Evolutionary conservation across 1,284 basidiomycete genomes (phyloP), one percentile per base, ranked within the genome.

Genomic region (Trichosporon inkin): DNA sequence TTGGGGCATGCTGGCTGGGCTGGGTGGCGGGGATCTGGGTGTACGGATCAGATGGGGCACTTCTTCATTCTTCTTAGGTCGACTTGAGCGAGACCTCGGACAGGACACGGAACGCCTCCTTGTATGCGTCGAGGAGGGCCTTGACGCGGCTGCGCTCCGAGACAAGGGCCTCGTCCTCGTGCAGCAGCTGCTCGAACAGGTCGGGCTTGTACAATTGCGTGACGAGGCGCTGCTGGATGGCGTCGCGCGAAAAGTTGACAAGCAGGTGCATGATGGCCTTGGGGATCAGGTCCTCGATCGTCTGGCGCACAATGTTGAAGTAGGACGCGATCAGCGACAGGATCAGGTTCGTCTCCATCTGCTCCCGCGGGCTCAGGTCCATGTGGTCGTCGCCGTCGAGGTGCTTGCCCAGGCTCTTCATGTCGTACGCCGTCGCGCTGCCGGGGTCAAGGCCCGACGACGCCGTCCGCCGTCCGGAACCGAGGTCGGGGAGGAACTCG

Each of bases 321-420:
- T 99, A 99, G 14, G 90, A 92, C 28, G 87, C 85, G 74, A 99
- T 99, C 67, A 99, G 84, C 2, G 89, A 90, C 56, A 94, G 87
- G 73, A 99, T 99, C 64, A 99, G 84, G 41, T 85, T 87, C 38
- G 92, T 96, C 80, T 99, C 95, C 88, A 97, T 90, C 75, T 97
- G 92, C 77, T 99, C 95, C 34, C 90, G 85, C 62, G 85, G 82
- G 2, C 87, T 87, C 60, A 91, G 78, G 58, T 71, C 84, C 81
- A 60, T 71, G 67, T 68, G 79, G 76, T 65, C 73, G 51, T 89
- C 88, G 6, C 83, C 80, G 78, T 94, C 92, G 63, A 95, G 89
- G 71, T 99, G 95, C 80, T 89, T 94, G 62, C 94, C 92, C 53
- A 99, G 82, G 72, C 92, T 95, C 84, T 94, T 97, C 96, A 99